Evolutionary conservation across 768 basidiomycete genomes (phyloP).

Genomic region (Boletus speciosus): DNA sequence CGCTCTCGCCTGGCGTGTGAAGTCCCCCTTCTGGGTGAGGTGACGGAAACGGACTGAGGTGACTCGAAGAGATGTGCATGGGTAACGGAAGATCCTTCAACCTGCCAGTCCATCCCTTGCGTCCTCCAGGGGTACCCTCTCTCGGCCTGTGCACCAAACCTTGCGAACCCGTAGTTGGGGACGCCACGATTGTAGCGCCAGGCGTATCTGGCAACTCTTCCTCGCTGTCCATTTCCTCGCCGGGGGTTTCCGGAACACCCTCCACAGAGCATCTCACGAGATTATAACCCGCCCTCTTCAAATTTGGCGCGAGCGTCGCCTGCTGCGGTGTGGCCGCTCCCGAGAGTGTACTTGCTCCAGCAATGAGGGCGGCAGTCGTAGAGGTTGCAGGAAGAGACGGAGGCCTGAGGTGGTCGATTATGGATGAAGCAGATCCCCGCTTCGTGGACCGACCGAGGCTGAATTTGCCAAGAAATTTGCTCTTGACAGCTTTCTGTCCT

Average conservation of each 20-base stretch:
- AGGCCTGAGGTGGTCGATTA: conserved; percentile 18
- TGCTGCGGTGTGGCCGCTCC: conserved; percentile 56
- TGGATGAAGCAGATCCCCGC: conserved; percentile 25
- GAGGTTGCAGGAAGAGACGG: conserved; percentile 21
- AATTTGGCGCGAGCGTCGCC: conserved; percentile 49
- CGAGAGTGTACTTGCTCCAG: conserved; percentile 61
- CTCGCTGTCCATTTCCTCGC: conserved; percentile 9
- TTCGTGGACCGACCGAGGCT: conserved; percentile 19
- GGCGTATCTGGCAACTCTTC: conserved; percentile 15
- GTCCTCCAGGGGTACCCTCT: conserved; percentile 7
- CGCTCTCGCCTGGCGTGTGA: conserved; percentile 16
- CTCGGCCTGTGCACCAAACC: neutral
- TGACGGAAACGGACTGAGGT: conserved; percentile 11
- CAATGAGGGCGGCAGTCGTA: conserved; percentile 57
- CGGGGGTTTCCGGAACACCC: conserved; percentile 4
- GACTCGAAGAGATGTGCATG: conserved; percentile 14
- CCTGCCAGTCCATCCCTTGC: conserved; percentile 34
- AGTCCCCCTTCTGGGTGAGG: conserved; percentile 6
- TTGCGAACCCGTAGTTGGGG: conserved; percentile 13
- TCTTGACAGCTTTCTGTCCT: neutral
- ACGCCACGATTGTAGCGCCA: conserved; percentile 12
- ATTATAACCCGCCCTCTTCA: conserved; percentile 61
- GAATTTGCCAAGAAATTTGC: neutral
- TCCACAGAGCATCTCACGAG: conserved; percentile 50
- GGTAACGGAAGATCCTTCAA: conserved; percentile 40